phyloP scores from a whole-genome alignment of 164 flowering plant species.

The Nymphaea colorata region DNA sequence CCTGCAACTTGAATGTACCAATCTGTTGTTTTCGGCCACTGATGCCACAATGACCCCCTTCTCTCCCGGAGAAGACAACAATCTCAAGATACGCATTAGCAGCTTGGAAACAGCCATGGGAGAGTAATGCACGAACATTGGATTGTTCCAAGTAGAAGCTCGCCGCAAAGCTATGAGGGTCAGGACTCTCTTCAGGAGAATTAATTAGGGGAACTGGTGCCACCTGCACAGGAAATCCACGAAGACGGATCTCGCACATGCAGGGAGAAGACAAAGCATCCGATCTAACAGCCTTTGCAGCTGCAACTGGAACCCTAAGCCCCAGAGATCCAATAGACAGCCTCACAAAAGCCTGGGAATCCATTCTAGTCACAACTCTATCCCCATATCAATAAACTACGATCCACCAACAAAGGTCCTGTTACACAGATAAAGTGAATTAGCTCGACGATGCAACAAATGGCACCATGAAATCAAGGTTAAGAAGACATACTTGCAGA shows the following conservation, averaged over 20 bases:
- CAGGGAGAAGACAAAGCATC: slow-evolving; percentile 41
- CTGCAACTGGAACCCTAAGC: slow-evolving; percentile 42
- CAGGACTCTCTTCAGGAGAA: slow-evolving; percentile 53
- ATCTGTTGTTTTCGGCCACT: slow-evolving; percentile 60
- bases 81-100: slow-evolving; percentile 61
- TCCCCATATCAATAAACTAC: slow-evolving; percentile 1
- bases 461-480: neutral
- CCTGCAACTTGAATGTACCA: slow-evolving; percentile 62
- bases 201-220: slow-evolving; percentile 48
- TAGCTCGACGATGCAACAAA: neutral
- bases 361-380: slow-evolving; percentile 48
- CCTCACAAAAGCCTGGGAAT: slow-evolving; percentile 77
- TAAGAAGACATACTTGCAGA: neutral
- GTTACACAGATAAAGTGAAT: slow-evolving; percentile 4
- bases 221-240: slow-evolving; percentile 76
- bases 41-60: slow-evolving; percentile 63
- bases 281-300: slow-evolving; percentile 22
- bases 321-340: slow-evolving; percentile 71
- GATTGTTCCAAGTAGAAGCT: slow-evolving; percentile 84
- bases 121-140: slow-evolving; percentile 47
- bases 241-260: slow-evolving; percentile 65
- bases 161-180: slow-evolving; percentile 41
- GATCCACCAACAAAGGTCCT: slow-evolving; percentile 9
- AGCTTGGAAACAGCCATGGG: slow-evolving; percentile 55
- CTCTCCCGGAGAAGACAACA: slow-evolving; percentile 44